These are phyloP conservation scores for Amyloporia xantha DNA, from an alignment of 768 basidiomycete genomes.

Conservation along the genomic window DNA sequence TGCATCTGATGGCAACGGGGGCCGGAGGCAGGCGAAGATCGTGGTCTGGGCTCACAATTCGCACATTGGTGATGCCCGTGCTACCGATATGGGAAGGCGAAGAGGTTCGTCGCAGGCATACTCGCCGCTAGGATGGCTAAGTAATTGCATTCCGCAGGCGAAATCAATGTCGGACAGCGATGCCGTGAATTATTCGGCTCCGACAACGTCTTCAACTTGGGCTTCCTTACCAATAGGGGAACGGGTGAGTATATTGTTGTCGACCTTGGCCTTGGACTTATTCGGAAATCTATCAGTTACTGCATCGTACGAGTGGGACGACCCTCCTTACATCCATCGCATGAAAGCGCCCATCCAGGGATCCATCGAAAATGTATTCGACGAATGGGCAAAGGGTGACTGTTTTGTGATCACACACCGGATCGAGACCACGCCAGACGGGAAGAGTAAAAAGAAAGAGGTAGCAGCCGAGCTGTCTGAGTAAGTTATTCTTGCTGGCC, in stretches of 20 bases:
- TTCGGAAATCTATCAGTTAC: conserved; percentile 13
- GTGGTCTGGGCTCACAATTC: conserved; percentile 29
- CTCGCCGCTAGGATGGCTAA: neutral
- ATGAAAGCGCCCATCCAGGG: conserved; percentile 19
- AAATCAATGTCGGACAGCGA: conserved; percentile 24
- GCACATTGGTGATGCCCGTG: conserved; percentile 25
- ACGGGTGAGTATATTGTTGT: conserved; percentile 15
- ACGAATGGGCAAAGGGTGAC: conserved; percentile 15
- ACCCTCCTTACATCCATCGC: conserved; percentile 17
- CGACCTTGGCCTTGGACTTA: too few species aligned
- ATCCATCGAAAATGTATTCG: conserved; percentile 20
- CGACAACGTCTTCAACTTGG: conserved; percentile 23
- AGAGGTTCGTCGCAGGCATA: conserved; percentile 9
- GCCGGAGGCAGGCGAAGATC: conserved; percentile 13
- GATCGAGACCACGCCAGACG: conserved; percentile 9
- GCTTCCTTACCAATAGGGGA: conserved; percentile 22
- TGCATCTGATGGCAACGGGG: conserved; percentile 2
- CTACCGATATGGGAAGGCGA: conserved; percentile 22
- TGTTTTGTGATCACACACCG: conserved; percentile 16
- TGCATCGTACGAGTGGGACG: conserved; percentile 23
- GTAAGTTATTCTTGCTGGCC: conserved; percentile 10
- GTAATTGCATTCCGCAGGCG: conserved; percentile 9
- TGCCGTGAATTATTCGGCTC: conserved; percentile 23
- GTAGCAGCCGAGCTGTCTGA: conserved; percentile 14
- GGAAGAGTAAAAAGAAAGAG: conserved; percentile 13